Evolutionary conservation across 352 stramenopile genomes (phyloP).

Genomic region (Globisporangium nagaii): DNA sequence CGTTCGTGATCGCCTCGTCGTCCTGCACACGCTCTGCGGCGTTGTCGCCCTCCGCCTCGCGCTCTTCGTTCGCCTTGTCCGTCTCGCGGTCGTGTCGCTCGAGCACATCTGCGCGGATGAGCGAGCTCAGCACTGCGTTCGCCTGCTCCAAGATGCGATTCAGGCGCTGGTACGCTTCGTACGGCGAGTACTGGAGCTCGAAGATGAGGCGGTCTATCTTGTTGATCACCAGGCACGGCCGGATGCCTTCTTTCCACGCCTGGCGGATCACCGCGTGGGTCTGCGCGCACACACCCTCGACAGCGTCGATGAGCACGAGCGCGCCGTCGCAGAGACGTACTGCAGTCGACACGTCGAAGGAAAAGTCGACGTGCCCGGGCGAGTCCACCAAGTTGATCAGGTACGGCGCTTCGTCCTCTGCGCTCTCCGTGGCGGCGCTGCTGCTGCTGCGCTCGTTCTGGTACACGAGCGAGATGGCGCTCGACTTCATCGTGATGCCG

Average conservation of each 20-base stretch:
- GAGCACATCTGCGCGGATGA: slow-evolving; percentile 76
- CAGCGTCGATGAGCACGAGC: slow-evolving; percentile 93
- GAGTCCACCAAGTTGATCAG: slow-evolving; percentile 96
- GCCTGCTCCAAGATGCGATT: slow-evolving; percentile 90
- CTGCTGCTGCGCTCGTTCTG: slow-evolving; percentile 34
- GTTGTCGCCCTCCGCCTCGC: slow-evolving; percentile 14
- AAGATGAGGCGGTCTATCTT: slow-evolving; percentile 96
- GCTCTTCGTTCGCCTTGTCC: slow-evolving; percentile 15
- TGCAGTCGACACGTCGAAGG: slow-evolving; percentile 93
- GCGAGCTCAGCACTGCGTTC: slow-evolving; percentile 78
- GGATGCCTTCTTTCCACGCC: slow-evolving; percentile 91
- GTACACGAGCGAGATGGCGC: slow-evolving; percentile 93
- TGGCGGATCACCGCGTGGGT: slow-evolving; percentile 93
- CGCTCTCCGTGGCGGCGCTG: slow-evolving; percentile 5
- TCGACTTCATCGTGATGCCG: slow-evolving; percentile 97
- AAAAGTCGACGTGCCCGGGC: slow-evolving; percentile 95
- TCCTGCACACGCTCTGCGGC: slow-evolving; percentile 8
- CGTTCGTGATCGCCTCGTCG: slow-evolving; percentile 56
- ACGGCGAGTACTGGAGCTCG: slow-evolving; percentile 88
- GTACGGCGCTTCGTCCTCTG: slow-evolving; percentile 43
- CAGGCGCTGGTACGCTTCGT: slow-evolving; percentile 92
- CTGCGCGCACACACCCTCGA: slow-evolving; percentile 95
- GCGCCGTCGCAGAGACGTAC: slow-evolving; percentile 93
- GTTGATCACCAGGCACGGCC: slow-evolving; percentile 95
- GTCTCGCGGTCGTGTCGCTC: slow-evolving; percentile 44